Percentiles rank a stretch among this genome's conserved stretches.
These are phyloP conservation scores for Leccinum glutinopallens DNA, from an alignment of 1,284 basidiomycete species.

Conservation along the genomic window DNA sequence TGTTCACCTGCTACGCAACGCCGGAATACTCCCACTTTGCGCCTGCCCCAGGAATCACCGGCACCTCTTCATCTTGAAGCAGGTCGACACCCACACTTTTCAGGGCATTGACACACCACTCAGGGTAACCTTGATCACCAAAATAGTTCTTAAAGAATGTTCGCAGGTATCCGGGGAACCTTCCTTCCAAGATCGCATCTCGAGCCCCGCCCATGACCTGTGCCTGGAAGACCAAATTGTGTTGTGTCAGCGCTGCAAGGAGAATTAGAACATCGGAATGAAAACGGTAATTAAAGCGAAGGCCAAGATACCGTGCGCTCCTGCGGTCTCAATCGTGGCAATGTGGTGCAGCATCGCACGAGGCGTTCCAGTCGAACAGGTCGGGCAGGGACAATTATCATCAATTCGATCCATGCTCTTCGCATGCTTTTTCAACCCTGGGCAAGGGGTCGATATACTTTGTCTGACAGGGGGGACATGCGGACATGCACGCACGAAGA, in stretches of 20 bases:
- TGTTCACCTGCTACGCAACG: constrained; percentile 20
- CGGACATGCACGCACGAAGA: constrained; percentile 52
- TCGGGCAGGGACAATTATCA: constrained; percentile 75
- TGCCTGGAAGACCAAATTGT: constrained; percentile 82
- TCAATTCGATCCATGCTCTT: constrained; percentile 74
- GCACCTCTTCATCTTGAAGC: constrained; percentile 51
- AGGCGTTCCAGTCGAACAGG: constrained; percentile 64
- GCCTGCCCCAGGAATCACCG: constrained; percentile 60
- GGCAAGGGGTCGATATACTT: constrained; percentile 9
- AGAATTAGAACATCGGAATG: constrained; percentile 18
- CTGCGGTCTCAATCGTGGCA: constrained; percentile 75
- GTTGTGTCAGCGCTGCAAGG: constrained; percentile 66
- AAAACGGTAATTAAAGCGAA: constrained; percentile 28
- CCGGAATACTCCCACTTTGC: constrained; percentile 75
- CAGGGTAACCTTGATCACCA: constrained; percentile 68
- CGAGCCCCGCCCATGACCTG: constrained; percentile 78
- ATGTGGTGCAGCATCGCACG: constrained; percentile 74
- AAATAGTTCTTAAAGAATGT: constrained; percentile 77
- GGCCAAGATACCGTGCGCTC: constrained; percentile 65
- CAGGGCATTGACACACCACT: constrained; percentile 82
- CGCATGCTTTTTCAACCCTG: constrained; percentile 69
- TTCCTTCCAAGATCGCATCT: constrained; percentile 73
- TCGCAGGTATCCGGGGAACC: constrained; percentile 74
- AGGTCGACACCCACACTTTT: constrained; percentile 76
- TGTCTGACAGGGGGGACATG: background rate